Evolutionary conservation across 1,139 yeast genomes (phyloP), one percentile per base, ranked within the genome.

Genomic region (Lodderomyces pseudojiufengensis): DNA sequence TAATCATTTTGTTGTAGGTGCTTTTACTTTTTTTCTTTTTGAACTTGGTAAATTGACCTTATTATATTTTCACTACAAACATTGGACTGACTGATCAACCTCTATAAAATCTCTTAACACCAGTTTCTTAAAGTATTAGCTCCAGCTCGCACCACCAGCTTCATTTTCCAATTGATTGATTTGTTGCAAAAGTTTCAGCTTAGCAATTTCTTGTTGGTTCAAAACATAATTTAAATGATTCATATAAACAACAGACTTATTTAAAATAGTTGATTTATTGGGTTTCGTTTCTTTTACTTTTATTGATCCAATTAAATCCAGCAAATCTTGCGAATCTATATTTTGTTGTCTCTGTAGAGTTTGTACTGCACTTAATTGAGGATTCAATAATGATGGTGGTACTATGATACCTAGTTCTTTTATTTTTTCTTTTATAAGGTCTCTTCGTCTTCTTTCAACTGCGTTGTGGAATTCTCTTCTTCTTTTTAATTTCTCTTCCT

Each of bases 391-490:
- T 4, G 84, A 71, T 1, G 87, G 87, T 0, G 94, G 94, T 1
- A 83, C 85, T 32, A 83, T 64, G 23, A 71, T 58, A 1, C 90
- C 87, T 44, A 84, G 59, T 44, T 82, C 90, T 52, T 81, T 80
- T 42, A 84, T 83, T 48, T 83, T 75, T 50, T 80, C 84, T 54
- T 84, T 84, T 46, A 84, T 84, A 47, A 84, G 63, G 51, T 84
- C 94, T 47, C 94, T 68, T 55, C 94, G 70, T 54, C 90, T 70
- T 52, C 92, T 67, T 55, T 84, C 94, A 4, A 84, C 94, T 1
- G 88, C 92, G 52, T 84, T 84, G 52, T 84, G 94, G 48, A 83
- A 78, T 51, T 83, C 90, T 44, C 88, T 65, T 48, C 90, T 70
- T 49, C 92, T 70, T 45, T 74, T 73, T 39, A 81, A 54, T 49